Base-by-base conservation (phyloP, 192 early-diverging fungal species). In the Rhizoclosmatium sp. region DNA sequence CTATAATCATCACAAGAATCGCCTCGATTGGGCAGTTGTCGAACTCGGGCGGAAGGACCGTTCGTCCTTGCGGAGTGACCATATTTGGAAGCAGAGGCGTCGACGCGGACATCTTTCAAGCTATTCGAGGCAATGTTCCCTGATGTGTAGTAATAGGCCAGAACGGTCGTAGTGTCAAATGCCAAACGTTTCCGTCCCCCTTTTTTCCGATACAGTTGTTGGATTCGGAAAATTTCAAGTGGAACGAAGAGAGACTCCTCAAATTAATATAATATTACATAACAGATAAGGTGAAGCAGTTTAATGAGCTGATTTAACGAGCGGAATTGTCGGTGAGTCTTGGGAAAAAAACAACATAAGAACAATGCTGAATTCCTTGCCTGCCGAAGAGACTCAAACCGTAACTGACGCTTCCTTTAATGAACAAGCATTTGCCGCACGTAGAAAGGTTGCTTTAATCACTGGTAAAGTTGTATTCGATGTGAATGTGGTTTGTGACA, bases 1-100 rank as follows among this genome's bases (percentile, higher is more conserved):
- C 81, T 23, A 82, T 76, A 21, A 82, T 79, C 81, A 82, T 82
- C 4, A 56, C 62, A 9, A 82, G 31, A n/a, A 82, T 69, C 39
- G 62, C 78, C 75, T 80, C 75, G 5, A 65, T 19, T 44, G 76
- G 69, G 47, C 74, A 81, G 69, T 81, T 70, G 59, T 64, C 80
- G 48, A 80, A 81, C 40, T 67, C 23, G 48, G 67, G 73, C 14
- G 80, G 75, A 0, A 80, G 66, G 4, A 48, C 66, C 14, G 47
- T 68, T 14, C 66, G 66, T 48, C 66, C 66, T 41, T 44, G 66
- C 12, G 66, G 66, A 31, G 47, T 48, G 4, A 21, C 44, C 66
- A 48, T 47, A 44, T 19, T 23, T 41, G 23, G 66, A 4, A 40
- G 23, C 60, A 62, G 21, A 21, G 60, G 60, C 19, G 60, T 62